phyloP scores from a whole-genome alignment of 108 stramenopile genomes.

The Pseudonitzschia delicatissima region DNA sequence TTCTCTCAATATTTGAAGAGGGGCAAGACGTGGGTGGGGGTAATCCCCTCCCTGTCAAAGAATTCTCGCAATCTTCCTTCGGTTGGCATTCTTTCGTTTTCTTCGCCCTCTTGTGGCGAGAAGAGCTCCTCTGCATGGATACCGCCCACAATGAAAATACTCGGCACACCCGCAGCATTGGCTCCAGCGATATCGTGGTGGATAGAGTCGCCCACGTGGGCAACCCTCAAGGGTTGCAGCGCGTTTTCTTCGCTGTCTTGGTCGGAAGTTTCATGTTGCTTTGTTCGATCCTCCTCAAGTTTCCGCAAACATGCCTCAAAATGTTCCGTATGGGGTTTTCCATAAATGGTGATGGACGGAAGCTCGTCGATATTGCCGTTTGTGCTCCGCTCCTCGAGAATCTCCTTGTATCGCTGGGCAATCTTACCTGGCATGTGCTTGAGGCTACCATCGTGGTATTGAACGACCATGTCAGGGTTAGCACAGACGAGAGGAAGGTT shows the following conservation, averaged over 20 bases:
- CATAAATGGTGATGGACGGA: constrained; percentile 40
- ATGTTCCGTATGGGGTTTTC: constrained; percentile 68
- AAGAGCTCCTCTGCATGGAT: constrained; percentile 57
- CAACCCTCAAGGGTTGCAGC: constrained; percentile 26
- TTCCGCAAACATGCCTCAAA: constrained; percentile 54
- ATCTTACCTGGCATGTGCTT: constrained; percentile 79
- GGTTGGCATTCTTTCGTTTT: constrained; percentile 10
- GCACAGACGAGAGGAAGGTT: constrained; percentile 74
- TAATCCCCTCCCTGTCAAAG: constrained; percentile 21
- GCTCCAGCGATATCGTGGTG: constrained; percentile 90
- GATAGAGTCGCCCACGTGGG: constrained; percentile 86
- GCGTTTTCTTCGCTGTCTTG: neutral
- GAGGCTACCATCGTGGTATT: constrained; percentile 41
- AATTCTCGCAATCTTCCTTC: constrained; percentile 18
- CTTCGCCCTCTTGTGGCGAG: neutral
- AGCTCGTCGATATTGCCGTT: neutral
- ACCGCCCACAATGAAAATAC: constrained; percentile 68
- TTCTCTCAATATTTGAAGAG: too few species aligned
- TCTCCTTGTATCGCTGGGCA: constrained; percentile 50
- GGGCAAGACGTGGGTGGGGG: constrained; percentile 45
- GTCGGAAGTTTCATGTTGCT: neutral
- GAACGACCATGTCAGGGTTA: constrained; percentile 75
- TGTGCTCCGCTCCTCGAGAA: neutral
- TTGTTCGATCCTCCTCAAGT: constrained; percentile 11
- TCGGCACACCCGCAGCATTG: constrained; percentile 55